Conservation (phyloP, 2,329 filamentous ascomycete species). For the Stemphylium lycopersici region DNA sequence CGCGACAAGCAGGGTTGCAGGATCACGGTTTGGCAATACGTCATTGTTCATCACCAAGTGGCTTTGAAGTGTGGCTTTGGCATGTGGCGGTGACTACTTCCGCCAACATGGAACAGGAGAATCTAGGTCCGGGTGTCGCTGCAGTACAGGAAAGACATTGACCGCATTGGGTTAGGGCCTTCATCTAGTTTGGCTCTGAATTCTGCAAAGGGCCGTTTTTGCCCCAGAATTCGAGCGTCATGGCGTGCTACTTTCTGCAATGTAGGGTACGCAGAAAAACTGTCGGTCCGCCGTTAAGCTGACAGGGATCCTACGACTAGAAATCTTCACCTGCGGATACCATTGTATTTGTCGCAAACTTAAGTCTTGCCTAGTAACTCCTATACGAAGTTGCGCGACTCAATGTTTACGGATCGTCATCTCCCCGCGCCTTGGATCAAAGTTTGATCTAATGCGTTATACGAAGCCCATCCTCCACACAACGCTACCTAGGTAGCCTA, state of each 20-base stretch:
- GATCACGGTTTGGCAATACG: conserved; percentile 5
- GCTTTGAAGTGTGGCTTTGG: conserved; percentile 10
- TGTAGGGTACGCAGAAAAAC: background rate
- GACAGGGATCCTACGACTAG: background rate
- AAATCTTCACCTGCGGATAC: background rate
- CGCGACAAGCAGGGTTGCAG: conserved; percentile 13
- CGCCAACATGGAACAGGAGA: background rate
- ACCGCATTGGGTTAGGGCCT: background rate
- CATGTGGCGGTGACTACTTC: conserved; percentile 1
- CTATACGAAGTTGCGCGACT: no score
- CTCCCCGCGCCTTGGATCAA: background rate
- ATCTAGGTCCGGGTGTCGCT: background rate
- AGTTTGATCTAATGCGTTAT: background rate
- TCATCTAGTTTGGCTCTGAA: background rate
- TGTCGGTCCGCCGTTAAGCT: background rate
- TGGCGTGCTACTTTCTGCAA: no score
- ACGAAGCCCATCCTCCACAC: no score
- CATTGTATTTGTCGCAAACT: background rate
- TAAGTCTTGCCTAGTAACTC: no score
- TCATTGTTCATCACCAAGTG: conserved; percentile 13
- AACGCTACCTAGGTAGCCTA: no score
- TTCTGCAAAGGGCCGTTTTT: background rate
- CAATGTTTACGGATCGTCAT: no score
- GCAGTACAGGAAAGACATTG: background rate
- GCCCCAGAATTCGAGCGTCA: background rate